phyloP scores from a whole-genome alignment of 345 rosid species.

The Eucalyptus regnans region DNA sequence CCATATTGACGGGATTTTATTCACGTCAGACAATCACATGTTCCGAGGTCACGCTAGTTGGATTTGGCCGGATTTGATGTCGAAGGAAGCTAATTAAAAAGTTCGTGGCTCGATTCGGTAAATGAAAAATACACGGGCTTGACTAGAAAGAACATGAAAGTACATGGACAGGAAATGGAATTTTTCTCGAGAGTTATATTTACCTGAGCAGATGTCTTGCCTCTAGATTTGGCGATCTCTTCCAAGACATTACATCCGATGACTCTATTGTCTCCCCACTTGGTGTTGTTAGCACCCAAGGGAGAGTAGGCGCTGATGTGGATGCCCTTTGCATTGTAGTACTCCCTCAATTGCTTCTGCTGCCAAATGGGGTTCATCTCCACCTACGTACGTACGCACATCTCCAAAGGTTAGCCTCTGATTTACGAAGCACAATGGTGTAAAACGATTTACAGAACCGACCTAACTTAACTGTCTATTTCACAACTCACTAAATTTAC shows the following conservation, averaged over 20 bases:
- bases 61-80: neutral
- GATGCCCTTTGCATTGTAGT: slow-evolving; percentile 5
- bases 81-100: neutral
- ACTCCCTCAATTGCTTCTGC: slow-evolving; percentile 7
- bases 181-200: neutral
- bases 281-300: neutral
- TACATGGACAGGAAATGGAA: neutral
- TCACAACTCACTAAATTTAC: neutral
- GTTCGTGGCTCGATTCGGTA: neutral
- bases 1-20: neutral
- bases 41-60: neutral
- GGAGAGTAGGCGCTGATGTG: slow-evolving; percentile 10
- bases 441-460: neutral
- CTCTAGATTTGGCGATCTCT: slow-evolving; percentile 3
- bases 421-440: neutral
- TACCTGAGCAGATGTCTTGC: slow-evolving; percentile 13
- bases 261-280: slow-evolving; percentile 1
- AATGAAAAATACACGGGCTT: neutral
- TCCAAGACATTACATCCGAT: neutral
- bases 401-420: neutral
- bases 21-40: neutral
- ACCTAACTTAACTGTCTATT: neutral
- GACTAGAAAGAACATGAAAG: neutral
- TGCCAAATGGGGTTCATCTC: slow-evolving; percentile 19
- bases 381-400: neutral